Evolutionary conservation across 352 stramenopile species (phyloP).

Genomic region (Aphanomyces cochlioides): DNA sequence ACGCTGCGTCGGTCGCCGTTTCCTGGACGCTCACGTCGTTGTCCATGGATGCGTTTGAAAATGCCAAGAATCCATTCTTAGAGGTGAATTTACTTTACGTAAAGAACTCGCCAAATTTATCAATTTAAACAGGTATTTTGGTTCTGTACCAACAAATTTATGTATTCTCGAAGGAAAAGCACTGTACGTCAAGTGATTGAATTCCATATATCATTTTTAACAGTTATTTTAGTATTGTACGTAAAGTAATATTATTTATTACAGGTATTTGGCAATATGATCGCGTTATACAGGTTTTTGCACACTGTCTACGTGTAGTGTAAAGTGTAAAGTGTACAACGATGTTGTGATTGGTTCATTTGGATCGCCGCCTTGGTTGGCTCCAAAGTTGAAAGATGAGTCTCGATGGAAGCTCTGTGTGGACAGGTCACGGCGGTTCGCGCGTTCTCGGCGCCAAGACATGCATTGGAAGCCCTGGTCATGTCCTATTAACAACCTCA

Average conservation of each 20-base stretch:
- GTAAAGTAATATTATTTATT: no score
- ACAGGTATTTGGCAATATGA: no score
- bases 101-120: neutral
- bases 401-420: conserved; percentile 21
- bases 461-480: neutral
- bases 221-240: no score
- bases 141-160: no score
- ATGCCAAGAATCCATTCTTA: no score
- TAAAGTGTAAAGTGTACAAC: neutral
- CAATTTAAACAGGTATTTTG: neutral
- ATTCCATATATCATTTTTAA: no score
- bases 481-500: conserved; percentile 23
- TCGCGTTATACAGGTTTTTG: no score
- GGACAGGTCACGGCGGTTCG: conserved; percentile 16
- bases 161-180: no score
- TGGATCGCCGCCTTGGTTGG: conserved; percentile 17
- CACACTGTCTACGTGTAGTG: neutral
- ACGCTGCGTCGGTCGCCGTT: conserved; percentile 74
- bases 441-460: conserved; percentile 13
- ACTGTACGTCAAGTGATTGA: no score
- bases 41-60: neutral
- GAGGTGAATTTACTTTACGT: neutral
- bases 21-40: conserved; percentile 76
- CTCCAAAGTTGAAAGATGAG: neutral
- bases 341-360: conserved; percentile 3